phyloP scores from a whole-genome alignment of 169 alveolate species.

The Plasmodium berghei region DNA sequence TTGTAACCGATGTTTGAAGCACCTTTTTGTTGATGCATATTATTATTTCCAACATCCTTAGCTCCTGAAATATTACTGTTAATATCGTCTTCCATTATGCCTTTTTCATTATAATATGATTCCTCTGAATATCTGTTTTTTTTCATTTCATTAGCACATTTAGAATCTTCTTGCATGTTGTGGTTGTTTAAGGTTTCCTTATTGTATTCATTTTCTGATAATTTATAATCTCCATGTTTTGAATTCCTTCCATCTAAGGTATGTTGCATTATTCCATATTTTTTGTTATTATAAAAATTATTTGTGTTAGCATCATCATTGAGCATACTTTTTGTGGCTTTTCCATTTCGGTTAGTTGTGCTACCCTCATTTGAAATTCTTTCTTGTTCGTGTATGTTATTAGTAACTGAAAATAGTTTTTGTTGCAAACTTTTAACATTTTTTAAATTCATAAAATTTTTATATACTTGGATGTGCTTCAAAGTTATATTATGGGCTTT shows the following conservation, averaged over 20 bases:
- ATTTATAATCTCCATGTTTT: constrained; percentile 17
- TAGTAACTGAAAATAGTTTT: constrained; percentile 21
- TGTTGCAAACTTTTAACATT: constrained; percentile 60
- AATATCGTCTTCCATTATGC: constrained; percentile 11
- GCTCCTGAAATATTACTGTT: background rate
- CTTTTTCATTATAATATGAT: constrained; percentile 33
- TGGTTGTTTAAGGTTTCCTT: constrained; percentile 17
- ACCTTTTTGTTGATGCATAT: constrained; percentile 20
- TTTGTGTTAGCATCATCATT: background rate
- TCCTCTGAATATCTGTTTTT: constrained; percentile 25
- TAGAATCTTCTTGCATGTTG: constrained; percentile 15
- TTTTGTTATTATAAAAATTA: constrained; percentile 26
- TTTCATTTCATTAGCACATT: constrained; percentile 26
- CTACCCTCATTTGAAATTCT: constrained; percentile 26
- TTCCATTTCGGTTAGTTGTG: constrained; percentile 13
- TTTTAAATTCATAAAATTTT: constrained; percentile 70
- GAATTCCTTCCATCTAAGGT: constrained; percentile 38
- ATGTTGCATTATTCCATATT: constrained; percentile 8
- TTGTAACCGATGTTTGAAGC: constrained; percentile 2
- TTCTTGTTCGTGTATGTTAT: constrained; percentile 21
- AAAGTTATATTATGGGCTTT: constrained; percentile 74
- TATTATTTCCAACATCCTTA: background rate
- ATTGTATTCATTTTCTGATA: constrained; percentile 17
- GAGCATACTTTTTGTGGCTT: constrained; percentile 5
- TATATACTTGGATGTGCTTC: constrained; percentile 73